These are phyloP conservation scores for Globisporangium solare DNA, from an alignment of 352 stramenopile species.

Conservation along the genomic window DNA sequence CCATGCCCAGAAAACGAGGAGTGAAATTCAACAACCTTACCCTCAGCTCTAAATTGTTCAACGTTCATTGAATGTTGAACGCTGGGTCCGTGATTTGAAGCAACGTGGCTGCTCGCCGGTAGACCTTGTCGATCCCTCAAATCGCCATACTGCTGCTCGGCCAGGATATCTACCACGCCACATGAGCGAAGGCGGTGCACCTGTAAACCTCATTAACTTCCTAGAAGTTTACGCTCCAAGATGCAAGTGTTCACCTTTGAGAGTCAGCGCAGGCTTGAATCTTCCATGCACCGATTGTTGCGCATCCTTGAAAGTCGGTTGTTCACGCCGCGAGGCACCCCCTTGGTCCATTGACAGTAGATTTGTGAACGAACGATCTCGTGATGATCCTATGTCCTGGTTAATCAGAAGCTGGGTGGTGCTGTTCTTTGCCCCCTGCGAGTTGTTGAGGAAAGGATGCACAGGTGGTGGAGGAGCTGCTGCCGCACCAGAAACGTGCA, in stretches of 20 bases:
- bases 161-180: slow-evolving; percentile 9
- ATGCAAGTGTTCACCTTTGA: slow-evolving; percentile 18
- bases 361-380: slow-evolving; percentile 6
- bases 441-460: neutral
- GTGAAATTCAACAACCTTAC: slow-evolving; percentile 1
- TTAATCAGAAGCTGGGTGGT: neutral
- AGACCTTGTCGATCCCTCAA: neutral
- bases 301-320: too few species aligned
- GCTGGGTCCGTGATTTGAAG: too few species aligned
- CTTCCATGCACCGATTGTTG: neutral
- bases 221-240: too few species aligned
- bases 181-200: neutral
- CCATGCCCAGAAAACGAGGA: neutral
- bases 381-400: neutral
- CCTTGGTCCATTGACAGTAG: neutral
- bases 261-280: slow-evolving; percentile 10
- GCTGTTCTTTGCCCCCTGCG: neutral
- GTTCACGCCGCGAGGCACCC: too few species aligned
- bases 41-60: slow-evolving; percentile 25
- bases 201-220: too few species aligned
- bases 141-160: slow-evolving; percentile 6
- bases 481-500: neutral
- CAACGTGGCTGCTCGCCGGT: neutral
- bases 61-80: slow-evolving; percentile 10
- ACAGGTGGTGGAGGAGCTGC: neutral